Base-by-base conservation (phyloP, 169 alveolate genomes). In the Plasmodium adleri region DNA sequence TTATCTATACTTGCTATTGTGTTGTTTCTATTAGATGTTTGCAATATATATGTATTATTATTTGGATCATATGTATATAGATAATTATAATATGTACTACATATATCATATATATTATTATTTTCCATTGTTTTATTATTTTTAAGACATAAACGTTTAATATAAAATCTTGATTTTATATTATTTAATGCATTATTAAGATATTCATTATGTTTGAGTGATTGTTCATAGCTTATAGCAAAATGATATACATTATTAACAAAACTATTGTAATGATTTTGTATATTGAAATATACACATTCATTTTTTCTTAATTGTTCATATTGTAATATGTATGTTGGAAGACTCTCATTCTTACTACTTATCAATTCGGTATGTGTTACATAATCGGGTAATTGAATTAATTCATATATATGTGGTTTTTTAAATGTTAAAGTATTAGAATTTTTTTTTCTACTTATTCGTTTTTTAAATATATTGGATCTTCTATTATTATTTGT, bases 301-400 rank as follows among this genome's bases (percentile, higher is more conserved):
- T 76, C 88, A 22, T 76, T 76, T 58, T 76, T 76, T 56, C 52
- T 76, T 24, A 76, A 76, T 6, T 76, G 88, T 64, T 76, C 88
- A 20, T 76, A 76, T 15, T 76, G 88, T n/a, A 76, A 68, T 49
- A 76, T 76, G 6, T 76, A 64, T 24, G 88, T 76, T 3, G 88
- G 88, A 4, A 76, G 67, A 24, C 75, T 63, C 32, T 76, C 88
- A 22, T 50, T 76, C 17, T 64, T 76, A 32, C 88, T 64, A 24
- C 52, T 76, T 28, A 76, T 63, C 58, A 76, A 58, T 22, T 76
- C 88, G 43, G 47, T 76, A 68, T 76, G 75, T 8, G 58, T 76
- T 76, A 43, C 88, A 76, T 76, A 76, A 49, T 76, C 88, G 17
- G 88, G 88, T 39, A 76, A 54, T 32, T 76, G 88, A 49, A 76